phyloP scores from a whole-genome alignment of 768 basidiomycete species.

The Auriculariales sp. region DNA sequence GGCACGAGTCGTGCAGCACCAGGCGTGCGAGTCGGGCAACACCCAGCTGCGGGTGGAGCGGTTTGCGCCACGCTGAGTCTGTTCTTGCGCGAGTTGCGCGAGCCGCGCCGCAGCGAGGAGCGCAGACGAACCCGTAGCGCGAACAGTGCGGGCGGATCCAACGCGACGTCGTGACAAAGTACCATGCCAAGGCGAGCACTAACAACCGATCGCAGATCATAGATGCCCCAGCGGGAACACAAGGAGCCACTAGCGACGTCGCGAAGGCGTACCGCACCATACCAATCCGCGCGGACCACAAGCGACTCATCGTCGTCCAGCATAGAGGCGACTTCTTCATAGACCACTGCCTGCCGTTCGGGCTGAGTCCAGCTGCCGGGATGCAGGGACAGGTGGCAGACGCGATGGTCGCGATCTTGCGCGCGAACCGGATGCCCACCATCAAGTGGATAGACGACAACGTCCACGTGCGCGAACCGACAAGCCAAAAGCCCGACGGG shows the following conservation, averaged over 20 bases:
- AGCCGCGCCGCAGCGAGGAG: too few relatives aligned
- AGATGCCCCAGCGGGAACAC: slow-evolving; percentile 15
- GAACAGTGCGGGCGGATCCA: too few relatives aligned
- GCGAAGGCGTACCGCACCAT: slow-evolving; percentile 21
- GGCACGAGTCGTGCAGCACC: too few relatives aligned
- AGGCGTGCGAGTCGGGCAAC: too few relatives aligned
- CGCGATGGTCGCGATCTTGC: slow-evolving; percentile 10
- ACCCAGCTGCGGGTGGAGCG: too few relatives aligned
- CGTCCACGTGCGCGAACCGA: not conserved
- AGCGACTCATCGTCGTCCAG: slow-evolving; percentile 19
- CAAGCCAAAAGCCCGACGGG: not conserved
- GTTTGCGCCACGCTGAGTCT: too few relatives aligned
- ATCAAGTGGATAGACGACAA: not conserved
- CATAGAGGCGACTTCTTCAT: slow-evolving; percentile 15
- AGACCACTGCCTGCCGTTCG: slow-evolving; percentile 19
- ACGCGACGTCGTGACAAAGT: too few relatives aligned
- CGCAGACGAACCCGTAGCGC: too few relatives aligned
- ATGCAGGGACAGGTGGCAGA: slow-evolving; percentile 19
- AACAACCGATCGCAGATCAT: too few relatives aligned
- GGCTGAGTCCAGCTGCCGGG: slow-evolving; percentile 16
- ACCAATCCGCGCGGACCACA: slow-evolving; percentile 19
- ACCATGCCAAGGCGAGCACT: too few relatives aligned
- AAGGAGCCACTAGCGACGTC: slow-evolving; percentile 20
- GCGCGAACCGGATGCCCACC: not conserved
- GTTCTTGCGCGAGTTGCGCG: too few relatives aligned